Evolutionary conservation across 208 protist species (phyloP), one percentile per base, ranked within the genome.

Genomic region (Leishmania braziliensis): DNA sequence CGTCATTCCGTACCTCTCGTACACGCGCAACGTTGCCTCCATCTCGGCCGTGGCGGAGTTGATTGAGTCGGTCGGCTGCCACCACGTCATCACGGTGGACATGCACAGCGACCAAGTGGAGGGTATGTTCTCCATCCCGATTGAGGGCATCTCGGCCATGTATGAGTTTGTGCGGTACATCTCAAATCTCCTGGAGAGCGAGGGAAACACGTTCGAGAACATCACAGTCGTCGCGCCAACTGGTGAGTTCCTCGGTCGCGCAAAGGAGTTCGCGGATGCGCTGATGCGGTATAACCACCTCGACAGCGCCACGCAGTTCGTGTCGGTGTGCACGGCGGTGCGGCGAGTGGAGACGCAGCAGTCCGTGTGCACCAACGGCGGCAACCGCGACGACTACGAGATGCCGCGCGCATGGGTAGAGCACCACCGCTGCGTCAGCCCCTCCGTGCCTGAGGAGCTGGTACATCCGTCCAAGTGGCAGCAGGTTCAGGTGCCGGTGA

Each of bases 81-180:
- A 99, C 50, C 94, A 98, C 79, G 89, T 98, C 58, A 90, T 99
- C 71, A 97, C 95, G 9, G 91, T 98, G 46, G 98, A 99, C 89
- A 90, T 99, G 85, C 86, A 97, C 78, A 93, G 78, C 71, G 92
- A 93, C 43, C 95, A 98, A 84, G 96, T 98, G 29, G 93, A 99
- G 87, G 98, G 98, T 60, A 98, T 98, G 91, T 99, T 99, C 81
- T 90, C 90, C 62, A 92, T 97, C n/a, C 97, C 97, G n/a, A 81
- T 98, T 6, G 96, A 98, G 86, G 93, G 88, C 74, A 91, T 98
- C 80, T 95, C 89, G 0, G 91, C 95, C 68, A 88, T 90, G 84
- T 91, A 92, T 78, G 97, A 97, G 87, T 98, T 98, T 73, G 88
- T 98, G 33, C 90, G 89, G 16, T 98, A 90, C 80, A 50, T 98